A percentile compares a stretch with the other conserved stretches of the same genome.
phyloP scores from a whole-genome alignment of 2,329 filamentous ascomycete genomes.

The Scytalidium lignicola region DNA sequence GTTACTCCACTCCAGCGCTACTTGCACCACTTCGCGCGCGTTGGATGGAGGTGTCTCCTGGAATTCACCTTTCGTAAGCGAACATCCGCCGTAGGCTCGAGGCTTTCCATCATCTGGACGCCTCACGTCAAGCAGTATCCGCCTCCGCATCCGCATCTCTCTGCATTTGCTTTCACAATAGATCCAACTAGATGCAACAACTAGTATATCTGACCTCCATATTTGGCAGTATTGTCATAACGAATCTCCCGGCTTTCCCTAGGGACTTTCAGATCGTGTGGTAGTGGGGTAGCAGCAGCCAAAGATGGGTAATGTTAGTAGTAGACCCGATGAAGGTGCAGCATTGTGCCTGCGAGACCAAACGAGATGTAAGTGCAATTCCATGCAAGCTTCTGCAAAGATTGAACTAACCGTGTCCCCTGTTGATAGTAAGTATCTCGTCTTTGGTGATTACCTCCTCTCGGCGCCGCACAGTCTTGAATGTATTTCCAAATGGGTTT shows the following conservation, averaged over 20 bases:
- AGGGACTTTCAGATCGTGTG: background rate
- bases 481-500: constrained; percentile 78
- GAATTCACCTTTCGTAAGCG: background rate
- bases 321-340: constrained; percentile 78
- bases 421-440: constrained; percentile 71
- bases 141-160: background rate
- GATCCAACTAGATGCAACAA: background rate
- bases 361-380: constrained; percentile 67
- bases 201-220: background rate
- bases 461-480: constrained; percentile 70
- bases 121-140: background rate
- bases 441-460: constrained; percentile 77
- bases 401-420: constrained; percentile 7
- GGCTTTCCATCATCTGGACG: background rate
- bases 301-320: constrained; percentile 89
- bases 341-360: constrained; percentile 85
- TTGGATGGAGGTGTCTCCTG: too few species aligned
- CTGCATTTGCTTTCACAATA: background rate
- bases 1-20: too few species aligned
- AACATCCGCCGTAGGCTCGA: background rate
- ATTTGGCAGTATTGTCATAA: background rate
- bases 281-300: constrained; percentile 24
- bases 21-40: too few species aligned
- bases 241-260: background rate
- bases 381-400: constrained; percentile 1